These are phyloP conservation scores for Cardiospermum halicacabum DNA, from an alignment of 345 rosid genomes.

Conservation along the genomic window DNA sequence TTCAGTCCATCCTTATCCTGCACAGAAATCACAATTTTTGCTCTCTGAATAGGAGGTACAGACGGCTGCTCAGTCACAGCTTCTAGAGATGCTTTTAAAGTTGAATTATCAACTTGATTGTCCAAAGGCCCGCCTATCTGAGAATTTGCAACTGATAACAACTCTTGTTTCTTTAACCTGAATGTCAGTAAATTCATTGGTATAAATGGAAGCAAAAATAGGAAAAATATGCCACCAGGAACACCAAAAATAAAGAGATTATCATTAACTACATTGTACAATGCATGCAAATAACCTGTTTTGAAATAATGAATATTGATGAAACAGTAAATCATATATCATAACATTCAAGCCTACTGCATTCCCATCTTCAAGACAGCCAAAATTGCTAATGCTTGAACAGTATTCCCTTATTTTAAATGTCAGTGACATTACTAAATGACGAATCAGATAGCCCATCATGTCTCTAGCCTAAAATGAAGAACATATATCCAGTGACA, in stretches of 20 bases:
- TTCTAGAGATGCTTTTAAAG: constrained; percentile 31
- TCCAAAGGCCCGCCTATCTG: constrained; percentile 46
- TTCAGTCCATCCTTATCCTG: constrained; percentile 66
- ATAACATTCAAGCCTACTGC: neutral
- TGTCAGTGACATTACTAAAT: neutral
- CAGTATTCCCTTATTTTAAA: neutral
- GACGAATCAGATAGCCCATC: neutral
- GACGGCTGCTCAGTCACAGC: constrained; percentile 28
- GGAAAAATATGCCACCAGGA: neutral
- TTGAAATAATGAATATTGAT: neutral
- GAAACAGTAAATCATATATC: neutral
- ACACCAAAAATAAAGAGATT: neutral
- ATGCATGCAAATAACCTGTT: neutral
- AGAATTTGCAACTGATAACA: constrained; percentile 48
- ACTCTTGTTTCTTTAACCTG: constrained; percentile 76
- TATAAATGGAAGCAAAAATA: neutral
- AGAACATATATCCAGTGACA: neutral
- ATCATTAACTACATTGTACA: neutral
- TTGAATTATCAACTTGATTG: constrained; percentile 28
- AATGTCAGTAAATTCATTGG: constrained; percentile 12
- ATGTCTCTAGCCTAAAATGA: neutral
- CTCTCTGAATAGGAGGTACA: constrained; percentile 37
- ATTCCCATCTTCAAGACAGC: neutral
- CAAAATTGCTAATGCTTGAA: neutral
- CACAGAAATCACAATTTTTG: constrained; percentile 62